These are phyloP conservation scores for Combretum micranthum DNA, from an alignment of 345 rosid genomes.

Conservation along the genomic window DNA sequence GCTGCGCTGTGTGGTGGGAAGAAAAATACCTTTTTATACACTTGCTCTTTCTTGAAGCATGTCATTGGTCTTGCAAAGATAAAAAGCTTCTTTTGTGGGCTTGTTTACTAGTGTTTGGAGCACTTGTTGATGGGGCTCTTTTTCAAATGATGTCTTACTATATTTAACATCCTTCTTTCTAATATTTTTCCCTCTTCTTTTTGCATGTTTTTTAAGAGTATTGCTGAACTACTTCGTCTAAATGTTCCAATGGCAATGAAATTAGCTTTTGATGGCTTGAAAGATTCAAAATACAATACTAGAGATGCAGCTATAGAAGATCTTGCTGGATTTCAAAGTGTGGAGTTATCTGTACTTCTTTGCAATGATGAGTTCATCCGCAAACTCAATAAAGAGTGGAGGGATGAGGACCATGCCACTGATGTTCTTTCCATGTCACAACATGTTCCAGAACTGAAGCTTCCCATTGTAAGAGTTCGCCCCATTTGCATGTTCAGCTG, in stretches of 20 bases:
- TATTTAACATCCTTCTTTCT: no score
- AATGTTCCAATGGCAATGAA: slow-evolving; percentile 87
- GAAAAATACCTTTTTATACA: no score
- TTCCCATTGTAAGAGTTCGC: slow-evolving; percentile 60
- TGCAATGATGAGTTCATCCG: slow-evolving; percentile 78
- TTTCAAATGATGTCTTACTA: no score
- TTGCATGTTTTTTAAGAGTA: slow-evolving; percentile 43
- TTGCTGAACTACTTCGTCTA: slow-evolving; percentile 78
- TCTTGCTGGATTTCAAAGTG: slow-evolving; percentile 58
- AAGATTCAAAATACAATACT: slow-evolving; percentile 51
- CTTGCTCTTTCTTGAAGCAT: no score
- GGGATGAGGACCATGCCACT: slow-evolving; percentile 87
- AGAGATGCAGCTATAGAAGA: slow-evolving; percentile 65
- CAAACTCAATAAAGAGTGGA: slow-evolving; percentile 91
- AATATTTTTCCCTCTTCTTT: neutral
- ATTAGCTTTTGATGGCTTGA: slow-evolving; percentile 59
- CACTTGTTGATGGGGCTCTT: no score
- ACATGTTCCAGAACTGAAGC: slow-evolving; percentile 65
- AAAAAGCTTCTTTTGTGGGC: no score
- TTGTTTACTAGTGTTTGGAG: no score
- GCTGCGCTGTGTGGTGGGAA: no score
- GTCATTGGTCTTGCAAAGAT: neutral
- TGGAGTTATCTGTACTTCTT: slow-evolving; percentile 77
- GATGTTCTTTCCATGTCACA: slow-evolving; percentile 97
- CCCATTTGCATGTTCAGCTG: neutral